Evolutionary conservation across 352 stramenopile genomes (phyloP), one percentile per base, ranked within the genome.

Genomic region (Blastocystis sp.): DNA sequence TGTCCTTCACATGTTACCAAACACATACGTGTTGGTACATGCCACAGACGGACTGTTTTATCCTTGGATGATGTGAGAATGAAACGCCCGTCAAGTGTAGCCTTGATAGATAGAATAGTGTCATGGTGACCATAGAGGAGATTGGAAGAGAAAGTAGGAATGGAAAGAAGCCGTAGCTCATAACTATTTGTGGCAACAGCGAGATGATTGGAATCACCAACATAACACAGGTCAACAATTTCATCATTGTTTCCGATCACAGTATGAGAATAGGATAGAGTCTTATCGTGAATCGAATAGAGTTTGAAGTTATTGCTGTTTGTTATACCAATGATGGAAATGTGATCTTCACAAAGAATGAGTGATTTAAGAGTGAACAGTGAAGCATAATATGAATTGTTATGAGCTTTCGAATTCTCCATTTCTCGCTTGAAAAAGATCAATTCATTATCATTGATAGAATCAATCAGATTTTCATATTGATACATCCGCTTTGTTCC

Each of bases 171-270:
- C 24, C 95, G 95, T 83, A 98, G 94, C 89, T 97, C 92, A 35
- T 90, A 89, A 88, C 89, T 97, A 90, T 98, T 98, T 27, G 95
- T 98, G 3, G 95, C 96, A 27, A 98, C 94, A 9, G 95, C 95
- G 65, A 98, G 89, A 59, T 93, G 89, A 35, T 90, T 89, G 54
- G 91, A 89, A 4, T 89, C 91, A 7, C 89, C 86, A 63, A 58
- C 86, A 39, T 83, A 81, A 39, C 87, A 75, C 21, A 98, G 90
- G 90, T 98, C 96, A 0, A 98, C 91, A 63, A 99, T 96, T 88
- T 98, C 95, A 88, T 98, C 96, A 89, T 98, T 98, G 88, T 96
- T 97, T 43, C 95, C 93, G 78, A 95, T 91, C 88, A 95, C 92
- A 1, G 91, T 91, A 65, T 88, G 81, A 52, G 58, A 27, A 19